Percentiles rank a stretch among this genome's conserved stretches.
Conservation (phyloP, 1,284 basidiomycete species). For the Microbotryum lychnidis-dioicae region DNA sequence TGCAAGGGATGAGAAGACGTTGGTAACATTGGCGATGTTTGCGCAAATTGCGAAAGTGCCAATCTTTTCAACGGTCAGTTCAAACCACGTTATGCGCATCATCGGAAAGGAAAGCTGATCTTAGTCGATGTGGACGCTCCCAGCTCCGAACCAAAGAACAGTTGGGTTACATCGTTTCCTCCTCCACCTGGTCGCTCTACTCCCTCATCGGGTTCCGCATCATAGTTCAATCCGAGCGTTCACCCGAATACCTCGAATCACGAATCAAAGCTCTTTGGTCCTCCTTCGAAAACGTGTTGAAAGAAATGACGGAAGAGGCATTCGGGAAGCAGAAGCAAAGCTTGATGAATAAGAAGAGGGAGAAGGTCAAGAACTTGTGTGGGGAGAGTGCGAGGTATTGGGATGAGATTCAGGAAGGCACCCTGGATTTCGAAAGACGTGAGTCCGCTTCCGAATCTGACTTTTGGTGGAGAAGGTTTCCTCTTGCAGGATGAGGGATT, state of each 20-base stretch:
- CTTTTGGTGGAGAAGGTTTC: background rate
- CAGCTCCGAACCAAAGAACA: slow-evolving; percentile 90
- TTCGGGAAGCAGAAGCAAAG: slow-evolving; percentile 54
- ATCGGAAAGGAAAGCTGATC: background rate
- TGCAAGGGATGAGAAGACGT: slow-evolving; percentile 47
- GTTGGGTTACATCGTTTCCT: slow-evolving; percentile 82
- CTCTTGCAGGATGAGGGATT: no score
- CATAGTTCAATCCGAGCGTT: slow-evolving; percentile 80
- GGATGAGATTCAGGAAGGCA: slow-evolving; percentile 61
- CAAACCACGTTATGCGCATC: background rate
- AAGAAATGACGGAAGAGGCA: slow-evolving; percentile 52
- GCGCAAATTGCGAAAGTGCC: slow-evolving; percentile 79
- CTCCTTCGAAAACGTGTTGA: slow-evolving; percentile 49
- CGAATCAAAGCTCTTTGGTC: slow-evolving; percentile 80
- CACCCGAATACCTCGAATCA: slow-evolving; percentile 73
- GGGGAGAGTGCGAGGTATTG: slow-evolving; percentile 59
- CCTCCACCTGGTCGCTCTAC: slow-evolving; percentile 31
- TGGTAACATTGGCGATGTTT: slow-evolving; percentile 42
- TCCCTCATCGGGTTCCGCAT: slow-evolving; percentile 67
- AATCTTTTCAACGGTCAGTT: slow-evolving; percentile 52
- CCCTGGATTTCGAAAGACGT: slow-evolving; percentile 56
- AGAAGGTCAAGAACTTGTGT: slow-evolving; percentile 59
- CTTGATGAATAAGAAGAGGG: slow-evolving; percentile 59
- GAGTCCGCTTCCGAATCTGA: background rate
- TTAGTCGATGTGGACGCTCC: slow-evolving; percentile 37